phyloP scores from a whole-genome alignment of 2,329 filamentous ascomycete genomes.

The Trichoderma hamatum region DNA sequence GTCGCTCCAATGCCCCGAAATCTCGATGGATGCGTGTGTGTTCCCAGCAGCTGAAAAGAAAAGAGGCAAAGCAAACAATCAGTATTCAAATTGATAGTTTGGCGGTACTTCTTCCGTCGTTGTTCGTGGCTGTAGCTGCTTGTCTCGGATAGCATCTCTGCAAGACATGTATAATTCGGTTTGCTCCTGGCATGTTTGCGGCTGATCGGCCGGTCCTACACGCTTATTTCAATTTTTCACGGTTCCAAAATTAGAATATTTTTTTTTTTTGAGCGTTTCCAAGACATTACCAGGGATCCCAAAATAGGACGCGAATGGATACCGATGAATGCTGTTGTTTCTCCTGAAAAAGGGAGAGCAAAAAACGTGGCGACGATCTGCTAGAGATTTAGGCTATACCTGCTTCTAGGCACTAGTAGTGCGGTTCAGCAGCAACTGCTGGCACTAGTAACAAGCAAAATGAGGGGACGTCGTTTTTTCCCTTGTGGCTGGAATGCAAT shows the following conservation, averaged over 20 bases:
- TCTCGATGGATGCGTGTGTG: not conserved
- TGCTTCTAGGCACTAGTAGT: not conserved
- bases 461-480: not conserved
- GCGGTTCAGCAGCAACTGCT: too few species aligned
- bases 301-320: not conserved
- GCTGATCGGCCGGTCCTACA: not conserved
- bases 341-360: not conserved
- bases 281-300: not conserved
- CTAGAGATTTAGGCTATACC: not conserved
- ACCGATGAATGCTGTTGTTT: not conserved
- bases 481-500: slow-evolving; percentile 16
- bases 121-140: not conserved
- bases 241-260: slow-evolving; percentile 1
- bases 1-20: not conserved
- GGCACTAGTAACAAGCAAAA: not conserved
- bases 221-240: not conserved
- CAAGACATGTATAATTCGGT: not conserved
- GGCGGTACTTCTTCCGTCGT: not conserved
- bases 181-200: not conserved
- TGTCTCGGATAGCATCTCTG: not conserved
- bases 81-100: not conserved
- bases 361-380: slow-evolving; percentile 4
- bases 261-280: not conserved
- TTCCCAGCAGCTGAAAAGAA: not conserved
- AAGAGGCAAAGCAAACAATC: not conserved